Evolutionary conservation across 371 early-diverging fungal species (phyloP).

Genomic region (Apophysomyces trapeziformis): DNA sequence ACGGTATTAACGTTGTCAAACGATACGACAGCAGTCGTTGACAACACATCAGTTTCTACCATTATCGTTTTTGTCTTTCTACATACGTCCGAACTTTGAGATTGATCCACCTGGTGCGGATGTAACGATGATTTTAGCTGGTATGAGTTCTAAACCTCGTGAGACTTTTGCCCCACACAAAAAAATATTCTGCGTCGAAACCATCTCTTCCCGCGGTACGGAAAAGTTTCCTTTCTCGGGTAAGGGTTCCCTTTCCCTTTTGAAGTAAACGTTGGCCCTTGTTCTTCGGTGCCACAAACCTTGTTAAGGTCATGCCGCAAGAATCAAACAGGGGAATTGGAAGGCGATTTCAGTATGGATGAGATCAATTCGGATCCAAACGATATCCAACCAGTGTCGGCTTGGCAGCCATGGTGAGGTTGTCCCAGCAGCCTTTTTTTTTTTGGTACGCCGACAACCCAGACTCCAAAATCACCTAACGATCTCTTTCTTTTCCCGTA

Average conservation of each 20-base stretch:
- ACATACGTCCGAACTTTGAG: no score
- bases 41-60: no score
- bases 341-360: no score
- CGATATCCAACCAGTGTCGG: no score
- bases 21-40: no score
- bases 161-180: conserved; percentile 4
- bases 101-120: no score
- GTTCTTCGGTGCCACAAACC: conserved; percentile 1
- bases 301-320: background rate
- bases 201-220: background rate
- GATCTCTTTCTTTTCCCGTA: background rate
- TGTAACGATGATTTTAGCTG: no score
- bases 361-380: no score
- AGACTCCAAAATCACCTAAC: background rate
- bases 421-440: background rate
- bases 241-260: background rate
- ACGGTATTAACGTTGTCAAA: no score
- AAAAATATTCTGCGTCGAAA: background rate
- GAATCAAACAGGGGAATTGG: no score
- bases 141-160: background rate
- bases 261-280: background rate
- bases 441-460: conserved; percentile 8
- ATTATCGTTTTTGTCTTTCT: no score
- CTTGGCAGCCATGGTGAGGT: background rate
- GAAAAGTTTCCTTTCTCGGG: conserved; percentile 8